phyloP scores from a whole-genome alignment of 306 rosid species.

The Vigna reflexopilosa region DNA sequence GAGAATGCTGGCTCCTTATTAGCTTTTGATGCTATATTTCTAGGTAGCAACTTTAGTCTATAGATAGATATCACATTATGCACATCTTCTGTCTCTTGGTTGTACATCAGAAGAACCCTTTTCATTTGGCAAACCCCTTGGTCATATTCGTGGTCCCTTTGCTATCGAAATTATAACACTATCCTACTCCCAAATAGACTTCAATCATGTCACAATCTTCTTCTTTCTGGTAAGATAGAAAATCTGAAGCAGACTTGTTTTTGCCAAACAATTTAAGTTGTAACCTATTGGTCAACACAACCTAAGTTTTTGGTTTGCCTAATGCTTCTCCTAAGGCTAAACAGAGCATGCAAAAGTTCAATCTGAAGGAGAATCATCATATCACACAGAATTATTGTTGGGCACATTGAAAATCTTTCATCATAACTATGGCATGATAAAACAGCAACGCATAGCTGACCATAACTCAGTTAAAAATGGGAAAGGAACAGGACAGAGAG shows the following conservation, averaged over 20 bases:
- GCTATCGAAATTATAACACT: neutral
- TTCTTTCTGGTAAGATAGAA: conserved; percentile 1
- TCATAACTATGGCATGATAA: conserved; percentile 48
- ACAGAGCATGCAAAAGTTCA: conserved; percentile 34
- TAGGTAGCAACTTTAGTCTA: neutral
- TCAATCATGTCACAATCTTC: conserved; percentile 13
- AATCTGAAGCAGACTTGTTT: neutral
- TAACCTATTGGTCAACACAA: conserved; percentile 1
- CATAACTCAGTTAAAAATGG: conserved; percentile 35
- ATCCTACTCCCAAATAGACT: neutral
- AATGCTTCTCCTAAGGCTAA: neutral
- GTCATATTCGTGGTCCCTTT: conserved; percentile 28
- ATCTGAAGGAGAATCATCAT: conserved; percentile 35
- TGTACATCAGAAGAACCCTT: conserved; percentile 10
- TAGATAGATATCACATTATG: conserved; percentile 10
- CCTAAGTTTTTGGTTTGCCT: neutral
- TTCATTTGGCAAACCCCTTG: neutral
- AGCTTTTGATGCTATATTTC: conserved; percentile 17
- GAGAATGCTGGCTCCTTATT: conserved; percentile 18
- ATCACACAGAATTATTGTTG: conserved; percentile 29
- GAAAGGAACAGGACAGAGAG: conserved; percentile 45
- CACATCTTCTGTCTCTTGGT: conserved; percentile 24
- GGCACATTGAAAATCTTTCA: conserved; percentile 48
- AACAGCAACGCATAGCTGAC: conserved; percentile 34
- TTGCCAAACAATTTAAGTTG: neutral